A percentile compares a stretch with the other conserved stretches of the same genome.
Evolutionary conservation across 257 asterid genomes (phyloP).

Genomic region (Przewalskia tangutica): DNA sequence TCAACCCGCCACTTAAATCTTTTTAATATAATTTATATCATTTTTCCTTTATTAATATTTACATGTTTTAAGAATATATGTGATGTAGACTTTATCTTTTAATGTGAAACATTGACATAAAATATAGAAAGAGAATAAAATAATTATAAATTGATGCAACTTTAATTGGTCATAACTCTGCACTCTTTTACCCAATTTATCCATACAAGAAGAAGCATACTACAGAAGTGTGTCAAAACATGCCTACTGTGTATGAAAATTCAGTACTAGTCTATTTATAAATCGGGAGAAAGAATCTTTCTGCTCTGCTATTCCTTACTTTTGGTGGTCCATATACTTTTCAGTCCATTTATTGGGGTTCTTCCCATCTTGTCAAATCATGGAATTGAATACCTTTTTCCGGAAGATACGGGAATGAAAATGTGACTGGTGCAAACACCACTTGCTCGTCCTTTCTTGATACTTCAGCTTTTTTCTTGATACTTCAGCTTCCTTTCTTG

Average conservation of each 20-base stretch:
- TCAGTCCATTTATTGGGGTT: background rate
- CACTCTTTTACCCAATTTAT: no score
- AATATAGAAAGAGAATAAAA: no score
- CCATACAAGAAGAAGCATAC: background rate
- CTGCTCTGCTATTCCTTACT: background rate
- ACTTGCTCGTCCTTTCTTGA: background rate
- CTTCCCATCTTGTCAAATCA: background rate
- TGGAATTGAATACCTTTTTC: background rate
- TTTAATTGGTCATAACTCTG: no score
- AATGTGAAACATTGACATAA: no score
- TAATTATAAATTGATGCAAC: no score
- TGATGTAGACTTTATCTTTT: no score
- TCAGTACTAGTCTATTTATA: background rate
- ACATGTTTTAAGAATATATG: no score
- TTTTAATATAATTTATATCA: no score
- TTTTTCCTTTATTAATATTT: no score
- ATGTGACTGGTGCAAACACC: background rate
- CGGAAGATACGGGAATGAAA: background rate
- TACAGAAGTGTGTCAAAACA: background rate
- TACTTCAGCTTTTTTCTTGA: background rate
- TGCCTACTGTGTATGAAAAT: background rate
- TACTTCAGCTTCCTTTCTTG: no score
- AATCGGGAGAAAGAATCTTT: background rate
- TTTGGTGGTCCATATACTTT: background rate
- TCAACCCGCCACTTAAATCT: no score